Evolutionary conservation across 345 rosid genomes (phyloP).

Genomic region (Capsella bursapastoris): DNA sequence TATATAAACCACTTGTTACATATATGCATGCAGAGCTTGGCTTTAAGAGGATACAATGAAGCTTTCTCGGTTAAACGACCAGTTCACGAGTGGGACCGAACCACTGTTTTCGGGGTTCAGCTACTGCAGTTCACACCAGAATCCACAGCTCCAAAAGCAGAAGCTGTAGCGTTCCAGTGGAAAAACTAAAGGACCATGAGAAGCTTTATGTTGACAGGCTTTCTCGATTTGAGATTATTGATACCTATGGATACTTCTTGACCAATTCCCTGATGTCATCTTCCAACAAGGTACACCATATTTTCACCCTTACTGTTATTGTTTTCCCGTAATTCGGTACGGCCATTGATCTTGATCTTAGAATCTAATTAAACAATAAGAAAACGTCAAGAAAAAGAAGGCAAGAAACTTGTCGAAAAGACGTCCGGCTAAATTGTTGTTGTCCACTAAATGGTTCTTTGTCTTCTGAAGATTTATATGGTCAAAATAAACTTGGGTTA

Average conservation of each 20-base stretch:
- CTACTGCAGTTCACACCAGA: neutral
- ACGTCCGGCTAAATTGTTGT: constrained; percentile 31
- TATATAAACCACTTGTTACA: too few relatives aligned
- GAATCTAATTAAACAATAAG: constrained; percentile 17
- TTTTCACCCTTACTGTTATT: neutral
- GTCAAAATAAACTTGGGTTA: constrained; percentile 8
- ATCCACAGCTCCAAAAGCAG: neutral
- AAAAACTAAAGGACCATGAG: constrained; percentile 24
- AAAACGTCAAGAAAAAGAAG: neutral
- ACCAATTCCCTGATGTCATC: constrained; percentile 23
- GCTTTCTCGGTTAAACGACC: neutral
- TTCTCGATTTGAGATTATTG: constrained; percentile 63
- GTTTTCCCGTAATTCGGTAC: constrained; percentile 2
- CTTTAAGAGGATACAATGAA: neutral
- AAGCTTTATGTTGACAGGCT: constrained; percentile 57
- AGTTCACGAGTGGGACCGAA: neutral
- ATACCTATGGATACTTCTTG: constrained; percentile 57
- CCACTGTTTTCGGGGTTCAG: too few relatives aligned
- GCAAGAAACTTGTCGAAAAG: constrained; percentile 33
- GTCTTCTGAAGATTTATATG: constrained; percentile 31
- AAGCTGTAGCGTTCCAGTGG: neutral
- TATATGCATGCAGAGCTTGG: too few relatives aligned
- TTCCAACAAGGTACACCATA: constrained; percentile 29
- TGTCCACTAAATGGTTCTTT: constrained; percentile 40
- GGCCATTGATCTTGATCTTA: constrained; percentile 24